A percentile compares a stretch with the other conserved stretches of the same genome.
Conservation (phyloP, 2,329 filamentous ascomycete species). For the Colletotrichum tropicicola region DNA sequence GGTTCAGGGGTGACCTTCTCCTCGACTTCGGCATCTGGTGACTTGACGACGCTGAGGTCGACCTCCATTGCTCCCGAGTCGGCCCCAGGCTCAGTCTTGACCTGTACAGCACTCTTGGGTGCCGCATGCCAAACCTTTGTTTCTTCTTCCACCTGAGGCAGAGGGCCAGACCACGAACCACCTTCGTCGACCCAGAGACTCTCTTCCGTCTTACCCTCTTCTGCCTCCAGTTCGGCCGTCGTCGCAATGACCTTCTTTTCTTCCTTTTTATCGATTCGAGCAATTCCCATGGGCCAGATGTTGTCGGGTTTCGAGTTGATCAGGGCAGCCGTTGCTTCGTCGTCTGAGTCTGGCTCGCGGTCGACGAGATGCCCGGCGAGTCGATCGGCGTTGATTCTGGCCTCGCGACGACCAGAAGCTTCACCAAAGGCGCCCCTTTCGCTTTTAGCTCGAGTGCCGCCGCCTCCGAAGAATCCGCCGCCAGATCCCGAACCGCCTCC, state of each 20-base stretch:
- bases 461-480: slow-evolving; percentile 37
- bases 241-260: slow-evolving; percentile 63
- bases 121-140: slow-evolving; percentile 56
- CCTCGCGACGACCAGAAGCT: slow-evolving; percentile 46
- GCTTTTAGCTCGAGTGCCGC: slow-evolving; percentile 38
- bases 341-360: slow-evolving; percentile 33
- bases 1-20: slow-evolving; percentile 34
- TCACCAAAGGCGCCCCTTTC: slow-evolving; percentile 50
- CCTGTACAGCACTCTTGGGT: slow-evolving; percentile 42
- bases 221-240: slow-evolving; percentile 65
- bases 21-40: slow-evolving; percentile 33
- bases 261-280: slow-evolving; percentile 62
- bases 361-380: slow-evolving; percentile 53
- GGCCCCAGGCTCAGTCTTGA: slow-evolving; percentile 56
- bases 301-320: slow-evolving; percentile 27
- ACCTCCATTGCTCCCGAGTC: slow-evolving; percentile 47
- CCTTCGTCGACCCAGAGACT: slow-evolving; percentile 54
- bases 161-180: slow-evolving; percentile 38
- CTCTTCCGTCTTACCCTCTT: slow-evolving; percentile 57
- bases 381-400: slow-evolving; percentile 65
- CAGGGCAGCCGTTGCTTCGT: slow-evolving; percentile 35
- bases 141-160: slow-evolving; percentile 38
- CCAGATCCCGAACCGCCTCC: slow-evolving; percentile 35
- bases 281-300: slow-evolving; percentile 64
- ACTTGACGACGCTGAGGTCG: slow-evolving; percentile 48